Conservation (phyloP, 805 yeast species). For the Spathaspora sp. region DNA sequence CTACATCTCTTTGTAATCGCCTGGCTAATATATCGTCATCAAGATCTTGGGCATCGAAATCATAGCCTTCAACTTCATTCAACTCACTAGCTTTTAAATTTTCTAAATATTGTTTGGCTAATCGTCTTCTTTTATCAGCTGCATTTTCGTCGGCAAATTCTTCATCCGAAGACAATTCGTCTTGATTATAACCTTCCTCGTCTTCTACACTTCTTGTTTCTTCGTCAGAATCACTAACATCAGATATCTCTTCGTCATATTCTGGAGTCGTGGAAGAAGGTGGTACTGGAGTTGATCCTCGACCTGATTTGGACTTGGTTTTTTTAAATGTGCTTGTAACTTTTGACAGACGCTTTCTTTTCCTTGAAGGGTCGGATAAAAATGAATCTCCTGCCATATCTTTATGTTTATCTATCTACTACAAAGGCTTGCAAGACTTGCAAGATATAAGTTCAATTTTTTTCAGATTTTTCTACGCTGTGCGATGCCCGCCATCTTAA, state of each 20-base stretch:
- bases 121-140: slow-evolving; percentile 89
- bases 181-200: slow-evolving; percentile 42
- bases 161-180: slow-evolving; percentile 57
- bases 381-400: slow-evolving; percentile 58
- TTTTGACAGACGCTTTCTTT: slow-evolving; percentile 38
- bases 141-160: slow-evolving; percentile 75
- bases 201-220: slow-evolving; percentile 58
- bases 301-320: slow-evolving; percentile 3
- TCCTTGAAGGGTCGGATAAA: slow-evolving; percentile 57
- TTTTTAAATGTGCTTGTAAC: slow-evolving; percentile 16
- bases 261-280: slow-evolving; percentile 11
- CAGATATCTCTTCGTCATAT: slow-evolving; percentile 56
- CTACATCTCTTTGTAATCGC: slow-evolving; percentile 82
- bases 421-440: neutral
- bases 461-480: neutral
- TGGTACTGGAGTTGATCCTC: slow-evolving; percentile 6
- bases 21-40: slow-evolving; percentile 82
- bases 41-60: slow-evolving; percentile 84
- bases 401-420: neutral
- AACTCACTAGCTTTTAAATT: slow-evolving; percentile 59
- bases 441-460: neutral
- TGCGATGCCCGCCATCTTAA: neutral
- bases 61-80: slow-evolving; percentile 38
- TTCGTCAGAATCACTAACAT: slow-evolving; percentile 44
- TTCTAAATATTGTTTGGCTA: slow-evolving; percentile 89